Conservation (phyloP, 495 filamentous ascomycete species). For the Hypoxylon fragiforme region DNA sequence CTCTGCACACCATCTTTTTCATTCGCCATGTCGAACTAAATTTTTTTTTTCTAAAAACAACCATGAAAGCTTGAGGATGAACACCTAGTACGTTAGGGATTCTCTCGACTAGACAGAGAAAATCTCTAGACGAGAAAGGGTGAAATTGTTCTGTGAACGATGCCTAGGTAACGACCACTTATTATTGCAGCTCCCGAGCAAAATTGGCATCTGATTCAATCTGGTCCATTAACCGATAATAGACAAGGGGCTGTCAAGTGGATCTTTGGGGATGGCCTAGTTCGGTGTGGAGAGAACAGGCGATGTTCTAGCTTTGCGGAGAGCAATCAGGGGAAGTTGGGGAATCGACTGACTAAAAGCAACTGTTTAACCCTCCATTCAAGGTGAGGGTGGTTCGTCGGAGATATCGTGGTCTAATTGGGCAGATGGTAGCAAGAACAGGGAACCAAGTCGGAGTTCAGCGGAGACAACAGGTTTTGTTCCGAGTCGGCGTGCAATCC, state of each 20-base stretch:
- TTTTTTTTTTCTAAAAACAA: too few species aligned
- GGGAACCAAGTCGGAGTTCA: constrained; percentile 8
- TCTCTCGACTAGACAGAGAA: background rate
- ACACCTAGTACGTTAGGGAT: background rate
- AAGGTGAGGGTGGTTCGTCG: background rate
- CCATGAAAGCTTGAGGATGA: too few species aligned
- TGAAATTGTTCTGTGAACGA: too few species aligned
- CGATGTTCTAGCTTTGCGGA: constrained; percentile 12
- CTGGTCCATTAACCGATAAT: too few species aligned
- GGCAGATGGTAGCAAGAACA: background rate
- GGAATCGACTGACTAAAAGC: constrained; percentile 1
- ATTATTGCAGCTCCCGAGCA: too few species aligned
- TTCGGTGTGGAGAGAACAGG: constrained; percentile 16
- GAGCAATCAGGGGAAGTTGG: constrained; percentile 13
- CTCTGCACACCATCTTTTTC: constrained; percentile 9
- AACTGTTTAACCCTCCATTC: too few species aligned
- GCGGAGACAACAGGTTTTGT: constrained; percentile 14
- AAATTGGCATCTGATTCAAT: too few species aligned
- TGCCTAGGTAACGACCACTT: too few species aligned
- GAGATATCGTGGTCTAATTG: constrained; percentile 15
- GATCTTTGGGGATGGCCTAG: constrained; percentile 13
- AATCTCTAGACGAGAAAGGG: too few species aligned
- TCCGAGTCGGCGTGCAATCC: constrained; percentile 7
- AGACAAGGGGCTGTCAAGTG: too few species aligned
- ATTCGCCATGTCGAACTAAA: constrained; percentile 9